Conservation (phyloP, 495 filamentous ascomycete genomes). For the Annulohypoxylon moriforme region DNA sequence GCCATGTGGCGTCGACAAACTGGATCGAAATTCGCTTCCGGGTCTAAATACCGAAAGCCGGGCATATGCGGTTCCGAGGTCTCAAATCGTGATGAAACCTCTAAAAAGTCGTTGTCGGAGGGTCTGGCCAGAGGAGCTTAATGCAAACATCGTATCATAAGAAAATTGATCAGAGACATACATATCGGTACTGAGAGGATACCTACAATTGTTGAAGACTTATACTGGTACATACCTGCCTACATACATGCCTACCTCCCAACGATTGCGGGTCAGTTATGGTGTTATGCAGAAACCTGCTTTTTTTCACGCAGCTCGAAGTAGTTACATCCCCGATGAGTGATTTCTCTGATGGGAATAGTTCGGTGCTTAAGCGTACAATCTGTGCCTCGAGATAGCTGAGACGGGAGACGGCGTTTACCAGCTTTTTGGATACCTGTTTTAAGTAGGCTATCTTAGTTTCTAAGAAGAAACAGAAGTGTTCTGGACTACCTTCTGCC, state of each 20-base stretch:
- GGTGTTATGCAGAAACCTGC: neutral
- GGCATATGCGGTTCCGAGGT: conserved; percentile 11
- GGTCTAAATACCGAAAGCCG: conserved; percentile 17
- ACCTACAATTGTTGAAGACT: neutral
- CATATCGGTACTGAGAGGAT: neutral
- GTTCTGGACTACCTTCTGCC: conserved; percentile 12
- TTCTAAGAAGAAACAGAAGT: conserved; percentile 20
- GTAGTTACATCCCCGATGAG: conserved; percentile 5
- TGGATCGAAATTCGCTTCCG: neutral
- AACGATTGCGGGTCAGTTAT: neutral
- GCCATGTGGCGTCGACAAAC: neutral
- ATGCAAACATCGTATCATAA: conserved; percentile 4
- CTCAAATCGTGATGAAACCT: conserved; percentile 19
- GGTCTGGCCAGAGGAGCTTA: conserved; percentile 11
- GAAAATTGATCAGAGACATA: conserved; percentile 5
- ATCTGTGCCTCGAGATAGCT: neutral
- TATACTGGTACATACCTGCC: neutral
- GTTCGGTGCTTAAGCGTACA: neutral
- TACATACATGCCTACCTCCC: neutral
- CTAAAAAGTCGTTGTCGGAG: conserved; percentile 1
- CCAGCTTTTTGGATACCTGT: neutral
- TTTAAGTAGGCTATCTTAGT: neutral
- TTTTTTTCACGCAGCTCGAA: conserved; percentile 6
- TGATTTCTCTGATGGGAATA: conserved; percentile 19
- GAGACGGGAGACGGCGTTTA: neutral